Conservation (phyloP, 2,329 filamentous ascomycete species). For the Aspergillaceae sp. region DNA sequence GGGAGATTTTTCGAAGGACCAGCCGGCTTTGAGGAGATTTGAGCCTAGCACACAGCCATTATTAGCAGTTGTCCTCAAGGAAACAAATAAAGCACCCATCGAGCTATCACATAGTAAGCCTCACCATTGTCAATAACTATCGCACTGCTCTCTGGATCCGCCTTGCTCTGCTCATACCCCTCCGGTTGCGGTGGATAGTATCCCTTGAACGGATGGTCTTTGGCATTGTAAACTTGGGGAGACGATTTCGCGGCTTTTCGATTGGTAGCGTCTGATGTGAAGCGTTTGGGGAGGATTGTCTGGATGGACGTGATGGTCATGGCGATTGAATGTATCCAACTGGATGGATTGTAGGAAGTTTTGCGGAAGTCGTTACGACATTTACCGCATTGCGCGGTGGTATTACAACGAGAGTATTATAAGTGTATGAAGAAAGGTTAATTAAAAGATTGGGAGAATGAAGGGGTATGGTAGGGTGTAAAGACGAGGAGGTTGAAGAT, state of each 20-base stretch:
- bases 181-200: constrained; percentile 53
- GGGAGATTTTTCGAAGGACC: constrained; percentile 84
- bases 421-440: background rate
- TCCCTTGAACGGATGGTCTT: constrained; percentile 54
- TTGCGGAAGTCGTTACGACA: background rate
- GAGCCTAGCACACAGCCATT: constrained; percentile 53
- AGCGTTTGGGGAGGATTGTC: constrained; percentile 28
- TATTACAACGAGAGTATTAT: no score
- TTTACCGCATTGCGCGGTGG: background rate
- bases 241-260: constrained; percentile 46
- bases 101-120: background rate
- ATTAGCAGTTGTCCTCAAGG: background rate
- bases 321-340: constrained; percentile 6
- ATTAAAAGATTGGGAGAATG: background rate
- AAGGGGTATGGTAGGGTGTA: background rate
- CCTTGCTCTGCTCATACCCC: constrained; percentile 61
- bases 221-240: constrained; percentile 46
- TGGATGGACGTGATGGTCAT: constrained; percentile 39
- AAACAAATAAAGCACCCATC: background rate
- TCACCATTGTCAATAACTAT: constrained; percentile 98
- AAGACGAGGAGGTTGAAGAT: background rate
- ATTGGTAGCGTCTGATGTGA: constrained; percentile 34
- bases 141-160: constrained; percentile 53
- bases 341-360: background rate
- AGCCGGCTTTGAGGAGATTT: constrained; percentile 80